Conservation (phyloP, 1,284 basidiomycete genomes). For the Meripilus lineatus region DNA sequence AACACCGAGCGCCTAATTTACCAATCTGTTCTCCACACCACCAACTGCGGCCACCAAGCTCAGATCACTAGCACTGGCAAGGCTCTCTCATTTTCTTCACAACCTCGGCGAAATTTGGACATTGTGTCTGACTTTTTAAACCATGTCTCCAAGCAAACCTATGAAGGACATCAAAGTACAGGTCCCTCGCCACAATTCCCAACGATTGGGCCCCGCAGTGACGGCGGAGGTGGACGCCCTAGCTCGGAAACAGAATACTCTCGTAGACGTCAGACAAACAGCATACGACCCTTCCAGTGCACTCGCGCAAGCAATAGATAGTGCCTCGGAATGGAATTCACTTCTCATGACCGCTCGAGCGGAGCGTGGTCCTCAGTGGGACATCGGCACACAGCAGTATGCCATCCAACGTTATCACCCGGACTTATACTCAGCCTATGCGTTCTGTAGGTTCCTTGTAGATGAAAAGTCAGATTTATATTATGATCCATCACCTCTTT, state of each 20-base stretch:
- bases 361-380: conserved; percentile 79
- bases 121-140: no score
- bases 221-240: conserved; percentile 50
- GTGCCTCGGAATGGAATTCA: conserved; percentile 82
- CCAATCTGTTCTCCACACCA: no score
- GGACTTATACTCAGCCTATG: neutral
- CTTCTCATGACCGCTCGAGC: conserved; percentile 71
- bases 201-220: conserved; percentile 60
- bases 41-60: no score
- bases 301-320: conserved; percentile 60
- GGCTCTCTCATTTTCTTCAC: no score
- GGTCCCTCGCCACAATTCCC: conserved; percentile 72
- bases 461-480: conserved; percentile 58
- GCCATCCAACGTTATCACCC: conserved; percentile 14
- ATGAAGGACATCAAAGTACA: conserved; percentile 51
- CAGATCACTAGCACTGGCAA: no score
- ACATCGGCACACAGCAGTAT: conserved; percentile 78
- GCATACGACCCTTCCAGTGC: conserved; percentile 47
- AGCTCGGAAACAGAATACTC: conserved; percentile 43
- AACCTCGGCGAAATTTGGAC: no score
- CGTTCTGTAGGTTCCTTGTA: conserved; percentile 45
- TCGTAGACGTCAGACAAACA: conserved; percentile 56
- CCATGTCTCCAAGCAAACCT: conserved; percentile 52
- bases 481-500: conserved; percentile 53
- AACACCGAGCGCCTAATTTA: no score